phyloP scores from a whole-genome alignment of 1,284 basidiomycete species.

The Heterobasidion parviporum region DNA sequence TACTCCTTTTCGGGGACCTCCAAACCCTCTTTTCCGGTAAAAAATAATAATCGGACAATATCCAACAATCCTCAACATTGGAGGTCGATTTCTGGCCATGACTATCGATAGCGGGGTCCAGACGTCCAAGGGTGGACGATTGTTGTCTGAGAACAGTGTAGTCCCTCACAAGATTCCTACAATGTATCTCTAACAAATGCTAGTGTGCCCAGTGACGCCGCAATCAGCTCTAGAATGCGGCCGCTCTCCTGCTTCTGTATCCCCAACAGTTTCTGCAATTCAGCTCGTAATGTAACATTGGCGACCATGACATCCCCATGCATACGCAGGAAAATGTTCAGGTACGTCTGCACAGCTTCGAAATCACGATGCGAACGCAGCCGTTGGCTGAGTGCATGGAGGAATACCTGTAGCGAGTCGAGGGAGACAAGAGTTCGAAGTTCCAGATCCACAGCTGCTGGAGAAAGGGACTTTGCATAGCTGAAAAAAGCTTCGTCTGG shows the following conservation, averaged over 20 bases:
- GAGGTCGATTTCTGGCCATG: too few species aligned
- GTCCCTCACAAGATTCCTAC: conserved; percentile 9
- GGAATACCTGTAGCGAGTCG: conserved; percentile 60
- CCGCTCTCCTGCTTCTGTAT: conserved; percentile 69
- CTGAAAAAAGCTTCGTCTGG: conserved; percentile 80
- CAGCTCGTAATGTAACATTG: conserved; percentile 53
- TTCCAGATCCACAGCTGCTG: conserved; percentile 88
- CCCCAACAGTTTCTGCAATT: conserved; percentile 48
- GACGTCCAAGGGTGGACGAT: too few species aligned
- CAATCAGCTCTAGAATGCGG: conserved; percentile 62
- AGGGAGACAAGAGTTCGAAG: conserved; percentile 73
- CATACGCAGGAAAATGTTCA: conserved; percentile 77
- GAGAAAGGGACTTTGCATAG: conserved; percentile 82
- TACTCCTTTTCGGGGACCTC: too few species aligned
- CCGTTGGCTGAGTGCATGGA: conserved; percentile 68
- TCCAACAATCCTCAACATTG: too few species aligned
- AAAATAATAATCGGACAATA: too few species aligned
- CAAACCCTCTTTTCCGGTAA: too few species aligned
- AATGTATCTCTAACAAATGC: conserved; percentile 54
- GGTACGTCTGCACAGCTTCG: conserved; percentile 89
- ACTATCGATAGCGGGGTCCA: too few species aligned
- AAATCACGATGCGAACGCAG: conserved; percentile 82
- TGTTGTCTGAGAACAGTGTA: too few species aligned
- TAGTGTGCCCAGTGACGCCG: conserved; percentile 64
- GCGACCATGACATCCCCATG: conserved; percentile 78